Conservation (phyloP, 768 basidiomycete species). For the Royoungia palumana region DNA sequence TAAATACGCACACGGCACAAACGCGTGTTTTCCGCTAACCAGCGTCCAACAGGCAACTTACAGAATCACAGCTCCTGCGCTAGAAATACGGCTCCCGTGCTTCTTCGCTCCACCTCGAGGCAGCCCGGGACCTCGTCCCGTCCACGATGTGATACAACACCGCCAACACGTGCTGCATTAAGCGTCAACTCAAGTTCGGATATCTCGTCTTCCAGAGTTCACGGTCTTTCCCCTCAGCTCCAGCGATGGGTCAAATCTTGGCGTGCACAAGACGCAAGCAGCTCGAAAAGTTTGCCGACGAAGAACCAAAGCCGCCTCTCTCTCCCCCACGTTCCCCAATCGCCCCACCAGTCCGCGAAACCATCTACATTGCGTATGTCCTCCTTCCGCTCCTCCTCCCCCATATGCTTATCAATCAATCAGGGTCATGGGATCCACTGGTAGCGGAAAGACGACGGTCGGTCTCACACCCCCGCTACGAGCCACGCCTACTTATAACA, state of each 20-base stretch:
- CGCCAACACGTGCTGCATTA: constrained; percentile 27
- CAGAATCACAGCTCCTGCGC: too few relatives aligned
- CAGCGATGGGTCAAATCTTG: constrained; percentile 29
- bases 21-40: constrained; percentile 20
- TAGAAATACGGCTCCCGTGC: constrained; percentile 21
- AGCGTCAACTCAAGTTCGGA: constrained; percentile 25
- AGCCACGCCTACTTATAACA: neutral
- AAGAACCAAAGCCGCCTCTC: constrained; percentile 20
- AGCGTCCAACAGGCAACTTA: too few relatives aligned
- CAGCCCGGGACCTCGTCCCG: constrained; percentile 24
- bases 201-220: constrained; percentile 23
- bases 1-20: constrained; percentile 11
- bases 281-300: constrained; percentile 23
- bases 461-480: constrained; percentile 5
- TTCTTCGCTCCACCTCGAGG: constrained; percentile 25
- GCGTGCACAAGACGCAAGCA: constrained; percentile 26
- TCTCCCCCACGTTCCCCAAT: constrained; percentile 12
- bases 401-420: constrained; percentile 24
- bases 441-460: constrained; percentile 35
- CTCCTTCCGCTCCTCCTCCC: neutral
- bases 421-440: constrained; percentile 35
- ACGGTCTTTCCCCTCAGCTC: constrained; percentile 14
- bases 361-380: constrained; percentile 29
- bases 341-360: constrained; percentile 20
- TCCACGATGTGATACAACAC: constrained; percentile 29